Evolutionary conservation across 179 eudicot species (phyloP).

Genomic region (Drosera spatulata): DNA sequence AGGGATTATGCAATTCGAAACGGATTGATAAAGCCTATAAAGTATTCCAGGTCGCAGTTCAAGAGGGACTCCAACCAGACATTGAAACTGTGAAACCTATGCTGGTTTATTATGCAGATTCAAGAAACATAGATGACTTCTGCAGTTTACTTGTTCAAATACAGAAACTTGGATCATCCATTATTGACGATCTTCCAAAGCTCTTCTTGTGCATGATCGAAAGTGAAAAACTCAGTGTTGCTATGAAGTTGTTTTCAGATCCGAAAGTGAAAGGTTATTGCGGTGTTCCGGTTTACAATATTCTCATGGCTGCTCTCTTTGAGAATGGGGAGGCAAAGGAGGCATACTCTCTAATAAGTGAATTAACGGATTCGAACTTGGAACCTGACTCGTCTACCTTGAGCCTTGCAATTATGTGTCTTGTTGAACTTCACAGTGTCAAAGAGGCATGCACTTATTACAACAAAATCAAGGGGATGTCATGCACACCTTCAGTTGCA

Average conservation of each 20-base stretch:
- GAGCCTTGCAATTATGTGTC: constrained; percentile 54
- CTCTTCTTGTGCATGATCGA: constrained; percentile 54
- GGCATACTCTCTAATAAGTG: constrained; percentile 56
- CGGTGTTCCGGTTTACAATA: constrained; percentile 51
- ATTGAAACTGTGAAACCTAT: constrained; percentile 63
- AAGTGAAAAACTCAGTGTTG: constrained; percentile 25
- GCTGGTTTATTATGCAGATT: constrained; percentile 48
- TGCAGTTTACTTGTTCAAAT: constrained; percentile 55
- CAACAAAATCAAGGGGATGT: constrained; percentile 54
- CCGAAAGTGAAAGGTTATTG: constrained; percentile 51
- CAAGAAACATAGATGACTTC: constrained; percentile 50
- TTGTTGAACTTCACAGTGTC: constrained; percentile 44
- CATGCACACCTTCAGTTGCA: constrained; percentile 45
- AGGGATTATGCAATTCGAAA: constrained; percentile 53
- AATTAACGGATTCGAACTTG: constrained; percentile 35
- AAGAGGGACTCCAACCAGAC: constrained; percentile 71
- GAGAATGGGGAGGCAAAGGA: constrained; percentile 36
- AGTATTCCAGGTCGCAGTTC: constrained; percentile 51
- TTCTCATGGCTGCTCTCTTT: constrained; percentile 55
- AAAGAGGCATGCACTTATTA: constrained; percentile 63
- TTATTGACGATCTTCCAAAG: constrained; percentile 39
- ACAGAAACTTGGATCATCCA: constrained; percentile 42
- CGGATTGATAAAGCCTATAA: constrained; percentile 54
- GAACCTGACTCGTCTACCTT: constrained; percentile 65
- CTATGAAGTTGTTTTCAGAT: constrained; percentile 43